These are phyloP conservation scores for Diaporthe velutina DNA, from an alignment of 2,329 filamentous ascomycete genomes.

Conservation along the genomic window DNA sequence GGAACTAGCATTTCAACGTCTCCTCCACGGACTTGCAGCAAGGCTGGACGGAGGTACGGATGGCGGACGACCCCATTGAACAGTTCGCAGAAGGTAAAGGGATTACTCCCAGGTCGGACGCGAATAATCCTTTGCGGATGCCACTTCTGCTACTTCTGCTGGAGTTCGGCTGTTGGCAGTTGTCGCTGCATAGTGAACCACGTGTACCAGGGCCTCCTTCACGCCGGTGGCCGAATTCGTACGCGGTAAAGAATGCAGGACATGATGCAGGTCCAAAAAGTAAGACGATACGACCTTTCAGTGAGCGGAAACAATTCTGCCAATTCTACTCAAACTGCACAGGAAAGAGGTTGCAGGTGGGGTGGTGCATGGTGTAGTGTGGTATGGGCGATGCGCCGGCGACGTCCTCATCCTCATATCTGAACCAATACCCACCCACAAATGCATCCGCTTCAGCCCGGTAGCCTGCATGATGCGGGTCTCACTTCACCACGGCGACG, in stretches of 20 bases:
- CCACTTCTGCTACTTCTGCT: neutral
- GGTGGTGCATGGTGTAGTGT: too few relatives aligned
- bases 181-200: neutral
- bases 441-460: slow-evolving; percentile 4
- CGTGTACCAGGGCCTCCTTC: neutral
- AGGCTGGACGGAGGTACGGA: neutral
- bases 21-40: slow-evolving; percentile 1
- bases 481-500: slow-evolving; percentile 3
- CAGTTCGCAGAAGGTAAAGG: neutral
- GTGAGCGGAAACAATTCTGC: neutral
- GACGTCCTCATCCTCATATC: neutral
- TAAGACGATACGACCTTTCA: neutral
- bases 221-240: neutral
- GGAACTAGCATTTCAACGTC: neutral
- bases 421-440: neutral
- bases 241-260: neutral
- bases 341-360: neutral
- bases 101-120: neutral
- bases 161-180: neutral
- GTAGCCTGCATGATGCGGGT: slow-evolving; percentile 24
- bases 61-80: slow-evolving; percentile 4
- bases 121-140: neutral
- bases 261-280: neutral
- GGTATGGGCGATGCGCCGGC: neutral
- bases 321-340: neutral